A percentile compares a stretch with the other conserved stretches of the same genome.
phyloP scores from a whole-genome alignment of 2,329 filamentous ascomycete species.

The Scopulariopsis brevicaulis region DNA sequence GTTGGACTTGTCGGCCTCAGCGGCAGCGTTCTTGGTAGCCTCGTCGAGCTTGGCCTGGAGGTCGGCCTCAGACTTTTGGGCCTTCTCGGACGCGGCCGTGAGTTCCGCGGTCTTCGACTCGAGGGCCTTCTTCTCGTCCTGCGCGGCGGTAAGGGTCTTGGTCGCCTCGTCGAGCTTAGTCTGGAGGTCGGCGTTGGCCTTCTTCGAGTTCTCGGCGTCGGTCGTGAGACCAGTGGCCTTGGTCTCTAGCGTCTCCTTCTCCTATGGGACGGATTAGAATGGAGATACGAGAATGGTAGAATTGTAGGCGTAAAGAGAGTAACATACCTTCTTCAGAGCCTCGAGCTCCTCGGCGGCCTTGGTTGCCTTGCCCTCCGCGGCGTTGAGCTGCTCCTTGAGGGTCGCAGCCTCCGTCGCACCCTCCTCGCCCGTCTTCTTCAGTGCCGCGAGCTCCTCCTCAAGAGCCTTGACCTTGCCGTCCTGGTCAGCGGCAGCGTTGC shows the following conservation, averaged over 20 bases:
- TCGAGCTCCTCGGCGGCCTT: constrained; percentile 24
- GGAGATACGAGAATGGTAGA: neutral
- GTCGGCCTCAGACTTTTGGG: neutral
- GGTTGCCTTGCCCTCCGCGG: constrained; percentile 22
- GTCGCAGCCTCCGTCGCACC: constrained; percentile 15
- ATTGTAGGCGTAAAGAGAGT: neutral
- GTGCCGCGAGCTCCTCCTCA: constrained; percentile 14
- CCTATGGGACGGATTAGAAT: neutral
- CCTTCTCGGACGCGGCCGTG: constrained; percentile 6
- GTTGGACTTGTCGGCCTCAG: constrained; percentile 2
- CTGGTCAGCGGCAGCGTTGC: constrained; percentile 7
- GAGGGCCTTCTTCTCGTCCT: constrained; percentile 7
- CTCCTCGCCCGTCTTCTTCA: constrained; percentile 19
- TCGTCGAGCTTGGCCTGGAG: neutral
- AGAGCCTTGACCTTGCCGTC: constrained; percentile 14
- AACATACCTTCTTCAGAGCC: constrained; percentile 17
- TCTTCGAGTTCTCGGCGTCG: constrained; percentile 10
- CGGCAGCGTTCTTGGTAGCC: constrained; percentile 4
- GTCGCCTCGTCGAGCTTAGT: neutral
- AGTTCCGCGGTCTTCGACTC: constrained; percentile 6
- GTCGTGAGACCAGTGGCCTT: neutral
- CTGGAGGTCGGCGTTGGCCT: constrained; percentile 6
- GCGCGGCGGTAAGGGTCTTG: constrained; percentile 1
- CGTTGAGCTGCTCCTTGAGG: constrained; percentile 17
- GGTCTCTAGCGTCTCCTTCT: constrained; percentile 6